Evolutionary conservation across 2,329 filamentous ascomycete species (phyloP), one percentile per base, ranked within the genome.

Genomic region (Chaetoscypha palmicola): DNA sequence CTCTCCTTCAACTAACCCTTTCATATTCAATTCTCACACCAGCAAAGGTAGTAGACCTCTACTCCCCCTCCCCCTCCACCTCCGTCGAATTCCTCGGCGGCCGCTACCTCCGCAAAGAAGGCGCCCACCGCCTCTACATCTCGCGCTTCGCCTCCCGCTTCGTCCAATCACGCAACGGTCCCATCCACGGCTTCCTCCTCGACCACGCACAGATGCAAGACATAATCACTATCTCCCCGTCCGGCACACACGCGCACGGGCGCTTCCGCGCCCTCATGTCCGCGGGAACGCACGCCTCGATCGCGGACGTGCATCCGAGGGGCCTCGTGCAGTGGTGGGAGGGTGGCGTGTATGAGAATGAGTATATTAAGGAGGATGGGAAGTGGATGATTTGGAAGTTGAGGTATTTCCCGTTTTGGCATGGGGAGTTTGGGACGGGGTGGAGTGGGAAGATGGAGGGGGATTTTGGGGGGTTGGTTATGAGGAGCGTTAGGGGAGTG

Each of bases 141-240:
- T 66, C 66, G 22, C 71, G 73, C 2, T 77, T 77, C 58, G 68
- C 70, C 23, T 61, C 64, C 20, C 55, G 58, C 30, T 77, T 77
- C 43, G 72, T 75, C 22, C 66, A 66, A 5, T 72, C 72, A 7
- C 71, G 74, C 48, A 76, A 77, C 52, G 73, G 73, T 1, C 74
- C 73, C 12, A 67, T 77, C 7, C 64, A 73, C 52, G 73, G 73
- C 23, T 77, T 74, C 54, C 65, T 77, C 9, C 68, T 77, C 11
- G 74, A 77, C 56, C 73, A 77, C 56, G 68, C 72, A 24, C 74
- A 76, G 66, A 69, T 76, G 63, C 73, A 77, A 53, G 73, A 73
- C 57, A 71, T 77, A 35, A 63, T 77, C 38, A 71, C 76, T 53
- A 65, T 76, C 17, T 65, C 69, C 48, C 49, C 66, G 1, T 62